These are phyloP conservation scores for Malus asiatica DNA, from an alignment of 306 rosid genomes.

Conservation along the genomic window DNA sequence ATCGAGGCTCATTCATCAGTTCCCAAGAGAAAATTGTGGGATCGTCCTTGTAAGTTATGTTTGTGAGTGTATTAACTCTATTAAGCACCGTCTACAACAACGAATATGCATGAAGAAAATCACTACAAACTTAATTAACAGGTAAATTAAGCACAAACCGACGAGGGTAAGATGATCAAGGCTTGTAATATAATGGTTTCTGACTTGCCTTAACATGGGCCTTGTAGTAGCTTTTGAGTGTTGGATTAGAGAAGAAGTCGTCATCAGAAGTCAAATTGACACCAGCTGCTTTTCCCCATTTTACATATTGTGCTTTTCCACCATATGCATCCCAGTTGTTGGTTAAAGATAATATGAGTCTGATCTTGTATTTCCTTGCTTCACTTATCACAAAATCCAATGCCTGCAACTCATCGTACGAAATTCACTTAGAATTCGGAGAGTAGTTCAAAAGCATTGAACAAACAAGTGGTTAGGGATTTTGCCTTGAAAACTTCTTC, in stretches of 20 bases:
- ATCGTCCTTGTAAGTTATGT: slow-evolving; percentile 84
- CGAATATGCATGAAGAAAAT: not conserved
- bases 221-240: slow-evolving; percentile 74
- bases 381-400: slow-evolving; percentile 88
- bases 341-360: slow-evolving; percentile 64
- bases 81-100: slow-evolving; percentile 64
- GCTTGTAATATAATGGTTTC: not conserved
- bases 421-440: not conserved
- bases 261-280: slow-evolving; percentile 76
- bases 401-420: slow-evolving; percentile 39
- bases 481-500: slow-evolving; percentile 75
- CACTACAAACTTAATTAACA: not conserved
- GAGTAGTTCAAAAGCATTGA: not conserved
- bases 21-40: slow-evolving; percentile 96
- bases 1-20: slow-evolving; percentile 89
- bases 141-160: not conserved
- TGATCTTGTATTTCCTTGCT: slow-evolving; percentile 75
- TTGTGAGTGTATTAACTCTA: slow-evolving; percentile 70
- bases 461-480: not conserved
- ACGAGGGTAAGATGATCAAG: not conserved
- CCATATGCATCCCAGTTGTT: slow-evolving; percentile 99
- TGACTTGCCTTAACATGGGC: slow-evolving; percentile 72
- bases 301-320: slow-evolving; percentile 88
- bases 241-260: slow-evolving; percentile 79
- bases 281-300: slow-evolving; percentile 91